Evolutionary conservation across 2,329 filamentous ascomycete genomes (phyloP).

Genomic region (Madurella fahalii): DNA sequence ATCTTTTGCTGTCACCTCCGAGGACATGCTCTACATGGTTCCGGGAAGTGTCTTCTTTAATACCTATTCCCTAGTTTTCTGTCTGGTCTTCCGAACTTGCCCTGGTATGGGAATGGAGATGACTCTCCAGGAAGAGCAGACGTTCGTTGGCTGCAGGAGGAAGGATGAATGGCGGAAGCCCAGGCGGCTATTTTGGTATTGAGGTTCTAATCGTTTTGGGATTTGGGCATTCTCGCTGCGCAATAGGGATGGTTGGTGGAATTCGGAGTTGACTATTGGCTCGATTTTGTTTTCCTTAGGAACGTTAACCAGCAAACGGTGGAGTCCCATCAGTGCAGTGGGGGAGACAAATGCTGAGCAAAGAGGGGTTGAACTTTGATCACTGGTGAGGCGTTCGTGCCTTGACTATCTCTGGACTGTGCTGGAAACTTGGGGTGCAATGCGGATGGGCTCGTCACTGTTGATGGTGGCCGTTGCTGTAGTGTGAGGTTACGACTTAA

Average conservation of each 20-base stretch:
- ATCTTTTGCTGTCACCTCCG: constrained; percentile 25
- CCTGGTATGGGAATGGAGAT: background rate
- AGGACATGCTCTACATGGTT: constrained; percentile 7
- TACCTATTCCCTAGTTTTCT: constrained; percentile 24
- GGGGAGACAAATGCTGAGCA: background rate
- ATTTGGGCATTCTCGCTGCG: constrained; percentile 12
- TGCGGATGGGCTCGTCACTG: constrained; percentile 6
- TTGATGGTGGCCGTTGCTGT: constrained; percentile 23
- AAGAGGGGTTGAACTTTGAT: background rate
- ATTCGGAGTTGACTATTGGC: constrained; percentile 16
- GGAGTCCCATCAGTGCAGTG: background rate
- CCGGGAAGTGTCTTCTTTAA: constrained; percentile 22
- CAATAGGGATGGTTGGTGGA: constrained; percentile 19
- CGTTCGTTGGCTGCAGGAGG: constrained; percentile 21
- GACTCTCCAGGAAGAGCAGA: background rate
- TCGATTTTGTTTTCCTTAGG: background rate
- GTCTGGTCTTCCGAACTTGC: constrained; percentile 2
- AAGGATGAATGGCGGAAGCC: constrained; percentile 27
- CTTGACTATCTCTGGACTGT: background rate
- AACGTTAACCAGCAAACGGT: background rate
- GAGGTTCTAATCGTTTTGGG: constrained; percentile 23
- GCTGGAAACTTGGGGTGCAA: background rate
- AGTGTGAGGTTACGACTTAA: constrained; percentile 33
- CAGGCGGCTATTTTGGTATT: constrained; percentile 29
- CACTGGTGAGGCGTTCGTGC: background rate